phyloP scores from a whole-genome alignment of 1,139 yeast genomes.

The Meyerozyma elateridarum region DNA sequence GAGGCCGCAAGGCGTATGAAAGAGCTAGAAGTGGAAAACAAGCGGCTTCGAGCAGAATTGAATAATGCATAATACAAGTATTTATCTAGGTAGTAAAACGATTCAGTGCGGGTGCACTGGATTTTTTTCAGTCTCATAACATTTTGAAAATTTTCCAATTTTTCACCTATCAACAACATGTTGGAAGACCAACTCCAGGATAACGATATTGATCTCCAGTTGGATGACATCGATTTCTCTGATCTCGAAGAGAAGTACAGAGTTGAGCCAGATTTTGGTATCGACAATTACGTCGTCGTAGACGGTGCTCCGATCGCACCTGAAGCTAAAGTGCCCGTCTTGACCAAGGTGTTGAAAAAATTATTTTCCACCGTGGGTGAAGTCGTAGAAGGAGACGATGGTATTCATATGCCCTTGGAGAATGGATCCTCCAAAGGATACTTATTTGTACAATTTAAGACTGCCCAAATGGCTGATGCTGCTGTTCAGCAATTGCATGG shows the following conservation, averaged over 20 bases:
- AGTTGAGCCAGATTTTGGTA: slow-evolving; percentile 54
- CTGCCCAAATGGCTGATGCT: slow-evolving; percentile 62
- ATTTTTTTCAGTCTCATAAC: too few species aligned
- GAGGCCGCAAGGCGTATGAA: slow-evolving; percentile 49
- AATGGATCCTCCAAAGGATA: slow-evolving; percentile 82
- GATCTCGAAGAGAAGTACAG: slow-evolving; percentile 79
- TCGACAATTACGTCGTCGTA: slow-evolving; percentile 78
- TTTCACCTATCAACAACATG: too few species aligned
- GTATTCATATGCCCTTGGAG: slow-evolving; percentile 78
- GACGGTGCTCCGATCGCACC: slow-evolving; percentile 98
- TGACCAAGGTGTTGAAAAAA: slow-evolving; percentile 81
- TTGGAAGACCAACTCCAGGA: too few species aligned
- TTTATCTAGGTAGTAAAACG: too few species aligned
- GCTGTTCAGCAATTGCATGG: slow-evolving; percentile 81
- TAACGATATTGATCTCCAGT: slow-evolving; percentile 44
- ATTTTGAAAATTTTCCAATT: too few species aligned
- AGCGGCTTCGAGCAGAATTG: slow-evolving; percentile 25
- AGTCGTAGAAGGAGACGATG: slow-evolving; percentile 60
- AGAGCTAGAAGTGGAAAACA: slow-evolving; percentile 55
- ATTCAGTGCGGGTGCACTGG: too few species aligned
- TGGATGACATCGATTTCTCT: slow-evolving; percentile 73
- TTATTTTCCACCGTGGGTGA: slow-evolving; percentile 68
- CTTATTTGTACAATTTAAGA: slow-evolving; percentile 78
- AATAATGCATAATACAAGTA: not conserved
- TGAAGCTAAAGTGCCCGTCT: slow-evolving; percentile 76